Evolutionary conservation across 2,329 filamentous ascomycete species (phyloP).

Genomic region (Neonectria sp.): DNA sequence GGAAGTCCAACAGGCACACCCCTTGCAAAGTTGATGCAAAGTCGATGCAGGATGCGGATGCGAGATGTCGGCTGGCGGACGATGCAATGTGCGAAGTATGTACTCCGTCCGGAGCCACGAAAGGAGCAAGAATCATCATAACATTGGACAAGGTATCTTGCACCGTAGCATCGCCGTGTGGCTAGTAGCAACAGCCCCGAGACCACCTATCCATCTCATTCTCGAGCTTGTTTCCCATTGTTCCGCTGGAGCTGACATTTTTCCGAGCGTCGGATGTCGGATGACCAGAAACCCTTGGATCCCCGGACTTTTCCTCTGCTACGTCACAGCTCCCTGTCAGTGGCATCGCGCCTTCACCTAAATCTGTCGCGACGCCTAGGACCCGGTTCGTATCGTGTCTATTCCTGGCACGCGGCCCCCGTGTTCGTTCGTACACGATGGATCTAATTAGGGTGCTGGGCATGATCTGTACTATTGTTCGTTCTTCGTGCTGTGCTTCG

Average conservation of each 20-base stretch:
- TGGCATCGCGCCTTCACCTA: constrained; percentile 4
- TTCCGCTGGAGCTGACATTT: constrained; percentile 7
- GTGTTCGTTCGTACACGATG: constrained; percentile 26
- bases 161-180: background rate
- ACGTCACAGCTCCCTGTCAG: constrained; percentile 6
- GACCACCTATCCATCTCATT: background rate
- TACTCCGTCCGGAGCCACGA: background rate
- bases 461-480: background rate
- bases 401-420: constrained; percentile 19
- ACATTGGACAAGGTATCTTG: background rate
- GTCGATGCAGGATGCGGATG: constrained; percentile 22
- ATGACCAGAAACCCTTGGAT: constrained; percentile 16
- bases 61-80: constrained; percentile 20
- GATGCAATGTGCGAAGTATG: constrained; percentile 1
- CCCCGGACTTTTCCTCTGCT: constrained; percentile 8
- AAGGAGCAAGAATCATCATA: background rate
- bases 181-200: background rate
- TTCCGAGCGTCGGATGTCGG: constrained; percentile 5
- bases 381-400: constrained; percentile 19
- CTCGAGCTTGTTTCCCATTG: constrained; percentile 9
- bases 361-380: constrained; percentile 18
- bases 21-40: constrained; percentile 6
- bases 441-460: background rate
- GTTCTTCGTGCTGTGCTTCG: background rate
- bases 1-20: background rate